Conservation (phyloP, 768 basidiomycete genomes). For the Panaeolus papilionaceus region DNA sequence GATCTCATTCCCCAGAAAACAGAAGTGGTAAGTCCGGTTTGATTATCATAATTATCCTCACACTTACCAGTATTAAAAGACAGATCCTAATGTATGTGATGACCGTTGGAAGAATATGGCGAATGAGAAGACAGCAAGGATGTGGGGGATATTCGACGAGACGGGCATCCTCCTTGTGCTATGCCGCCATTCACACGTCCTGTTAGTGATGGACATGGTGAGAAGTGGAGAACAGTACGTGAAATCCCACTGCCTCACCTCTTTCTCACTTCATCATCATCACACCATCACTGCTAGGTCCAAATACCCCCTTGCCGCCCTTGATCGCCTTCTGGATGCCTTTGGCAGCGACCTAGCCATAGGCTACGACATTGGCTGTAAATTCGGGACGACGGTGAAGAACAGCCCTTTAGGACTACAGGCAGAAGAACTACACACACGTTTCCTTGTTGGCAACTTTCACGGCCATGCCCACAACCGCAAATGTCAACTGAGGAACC, state of each 20-base stretch:
- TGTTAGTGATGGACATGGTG: constrained; percentile 28
- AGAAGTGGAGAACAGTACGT: constrained; percentile 19
- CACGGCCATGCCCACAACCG: constrained; percentile 39
- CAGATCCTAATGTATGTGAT: constrained; percentile 27
- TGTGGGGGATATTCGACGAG: constrained; percentile 37
- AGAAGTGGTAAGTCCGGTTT: constrained; percentile 5
- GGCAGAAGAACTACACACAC: constrained; percentile 15
- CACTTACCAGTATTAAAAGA: constrained; percentile 18
- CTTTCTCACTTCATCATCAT: not conserved
- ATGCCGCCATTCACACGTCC: constrained; percentile 35
- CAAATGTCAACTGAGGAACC: constrained; percentile 33
- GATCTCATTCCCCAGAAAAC: constrained; percentile 14
- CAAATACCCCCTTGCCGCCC: constrained; percentile 35
- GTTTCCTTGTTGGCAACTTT: constrained; percentile 29
- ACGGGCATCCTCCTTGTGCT: constrained; percentile 34
- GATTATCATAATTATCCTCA: not conserved
- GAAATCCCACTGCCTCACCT: not conserved
- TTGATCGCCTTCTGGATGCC: constrained; percentile 27
- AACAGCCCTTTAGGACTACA: constrained; percentile 21
- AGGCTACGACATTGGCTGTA: constrained; percentile 40
- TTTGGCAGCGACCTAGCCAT: constrained; percentile 27
- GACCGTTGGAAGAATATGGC: constrained; percentile 31
- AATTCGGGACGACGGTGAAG: constrained; percentile 30
- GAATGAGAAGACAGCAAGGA: constrained; percentile 25
- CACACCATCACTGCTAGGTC: constrained; percentile 22